Base-by-base conservation (phyloP, 805 yeast species). In the Candida boleticola region DNA sequence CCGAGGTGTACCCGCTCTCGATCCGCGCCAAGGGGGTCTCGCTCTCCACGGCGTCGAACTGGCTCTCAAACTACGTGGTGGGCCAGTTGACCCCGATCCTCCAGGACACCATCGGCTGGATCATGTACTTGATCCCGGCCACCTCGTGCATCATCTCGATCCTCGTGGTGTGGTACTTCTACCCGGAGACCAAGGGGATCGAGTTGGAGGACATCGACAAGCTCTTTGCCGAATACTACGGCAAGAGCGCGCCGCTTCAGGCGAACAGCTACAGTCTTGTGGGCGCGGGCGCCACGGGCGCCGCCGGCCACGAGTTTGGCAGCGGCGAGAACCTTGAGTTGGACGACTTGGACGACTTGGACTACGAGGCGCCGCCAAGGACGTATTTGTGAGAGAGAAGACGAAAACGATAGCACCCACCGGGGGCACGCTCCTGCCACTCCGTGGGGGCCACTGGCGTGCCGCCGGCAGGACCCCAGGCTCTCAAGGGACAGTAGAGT, bases 101-200 rank as follows among this genome's bases (percentile, higher is more conserved):
- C 31, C 73, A 68, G 50, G 64, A 61, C 39, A 35, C 53, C 14
- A 66, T 69, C 19, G 64, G 64, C 29, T 70, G 76, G 76, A 60
- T 55, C 33, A 58, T 67, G 63, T 70, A 70, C 51, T 44, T 70
- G 18, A 54, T 68, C 34, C 76, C 76, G 3, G 71, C 71, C 1
- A 36, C 51, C 7, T 63, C 68, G 35, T 70, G 76, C 53, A 42
- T 63, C 7, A 44, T 65, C 2, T 63, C 70, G 13, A 57, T 66
- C 5, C 9, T 59, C 4, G 65, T 64, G 30, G 76, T 70, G 33
- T 41, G 55, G 26, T 42, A 55, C 29, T 64, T 58, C 42, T 70
- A 66, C 46, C 76, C 76, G 1, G 76, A 70, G 46, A 70, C 76
- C 14, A 70, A 67, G 48, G 74, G 74, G 3, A 59, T 67, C 14